Evolutionary conservation across 306 rosid species (phyloP).

Genomic region (Adenanthera pavonina): DNA sequence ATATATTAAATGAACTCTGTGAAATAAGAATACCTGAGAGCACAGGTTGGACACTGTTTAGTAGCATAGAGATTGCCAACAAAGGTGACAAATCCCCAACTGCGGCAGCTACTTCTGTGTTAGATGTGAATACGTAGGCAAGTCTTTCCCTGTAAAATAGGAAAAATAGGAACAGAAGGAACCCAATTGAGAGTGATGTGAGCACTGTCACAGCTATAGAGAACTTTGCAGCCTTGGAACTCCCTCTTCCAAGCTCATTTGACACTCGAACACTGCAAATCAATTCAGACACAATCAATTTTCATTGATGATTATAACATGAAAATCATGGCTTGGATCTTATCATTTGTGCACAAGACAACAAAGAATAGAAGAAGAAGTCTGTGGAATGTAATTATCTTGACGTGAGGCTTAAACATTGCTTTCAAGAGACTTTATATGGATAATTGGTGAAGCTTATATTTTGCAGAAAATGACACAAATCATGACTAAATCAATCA

Average conservation of each 20-base stretch:
- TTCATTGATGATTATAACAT: background rate
- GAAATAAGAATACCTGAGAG: constrained; percentile 47
- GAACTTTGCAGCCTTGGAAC: constrained; percentile 60
- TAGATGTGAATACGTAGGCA: constrained; percentile 52
- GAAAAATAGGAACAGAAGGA: constrained; percentile 48
- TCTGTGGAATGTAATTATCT: background rate
- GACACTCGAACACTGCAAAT: constrained; percentile 61
- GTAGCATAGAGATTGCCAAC: constrained; percentile 57
- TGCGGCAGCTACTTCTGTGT: constrained; percentile 46
- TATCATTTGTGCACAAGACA: background rate
- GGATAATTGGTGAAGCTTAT: background rate
- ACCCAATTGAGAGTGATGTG: constrained; percentile 46
- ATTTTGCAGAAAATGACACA: background rate
- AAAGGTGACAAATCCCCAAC: constrained; percentile 56
- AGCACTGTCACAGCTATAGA: constrained; percentile 47
- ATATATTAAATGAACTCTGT: no score
- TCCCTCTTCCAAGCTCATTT: constrained; percentile 65
- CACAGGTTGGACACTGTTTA: constrained; percentile 66
- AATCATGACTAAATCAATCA: constrained; percentile 1
- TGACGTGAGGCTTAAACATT: background rate
- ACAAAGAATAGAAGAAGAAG: background rate
- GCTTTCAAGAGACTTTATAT: background rate
- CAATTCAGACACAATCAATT: background rate
- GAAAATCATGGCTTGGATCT: background rate
- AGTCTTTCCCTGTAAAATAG: constrained; percentile 49